Evolutionary conservation across 306 rosid genomes (phyloP).

Genomic region (Quercus agrifolia): DNA sequence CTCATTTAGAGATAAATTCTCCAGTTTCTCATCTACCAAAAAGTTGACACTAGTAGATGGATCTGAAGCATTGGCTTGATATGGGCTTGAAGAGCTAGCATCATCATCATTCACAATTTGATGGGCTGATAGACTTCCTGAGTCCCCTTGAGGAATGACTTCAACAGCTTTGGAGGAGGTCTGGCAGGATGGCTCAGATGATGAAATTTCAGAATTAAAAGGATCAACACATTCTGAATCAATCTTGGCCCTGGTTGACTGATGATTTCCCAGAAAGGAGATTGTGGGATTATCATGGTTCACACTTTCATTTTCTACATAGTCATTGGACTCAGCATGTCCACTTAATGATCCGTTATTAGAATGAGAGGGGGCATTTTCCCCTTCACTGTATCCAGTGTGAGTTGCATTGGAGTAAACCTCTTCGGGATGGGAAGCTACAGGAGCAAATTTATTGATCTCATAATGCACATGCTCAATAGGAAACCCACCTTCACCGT

Average conservation of each 20-base stretch:
- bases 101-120: conserved; percentile 20
- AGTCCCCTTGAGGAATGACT: conserved; percentile 13
- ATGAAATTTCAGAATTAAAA: conserved; percentile 26
- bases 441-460: conserved; percentile 13
- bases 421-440: conserved; percentile 31
- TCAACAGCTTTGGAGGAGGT: conserved; percentile 25
- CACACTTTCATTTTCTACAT: conserved; percentile 22
- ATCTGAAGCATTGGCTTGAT: conserved; percentile 28
- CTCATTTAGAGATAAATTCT: conserved; percentile 39
- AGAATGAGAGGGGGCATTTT: conserved; percentile 28
- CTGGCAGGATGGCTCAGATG: conserved; percentile 23
- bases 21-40: conserved; percentile 41
- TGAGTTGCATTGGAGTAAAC: conserved; percentile 24
- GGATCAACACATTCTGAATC: conserved; percentile 30
- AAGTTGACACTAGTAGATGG: conserved; percentile 24
- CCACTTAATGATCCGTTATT: conserved; percentile 22
- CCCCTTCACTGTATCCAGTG: conserved; percentile 32
- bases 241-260: conserved; percentile 23
- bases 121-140: conserved; percentile 15
- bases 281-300: conserved; percentile 14
- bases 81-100: conserved; percentile 27
- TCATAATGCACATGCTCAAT: conserved; percentile 23
- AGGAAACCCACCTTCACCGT: conserved; percentile 28
- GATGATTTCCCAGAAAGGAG: conserved; percentile 27
- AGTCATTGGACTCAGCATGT: conserved; percentile 20